These are phyloP conservation scores for Rhodotorula sp. DNA, from an alignment of 1,284 basidiomycete genomes.

Conservation along the genomic window DNA sequence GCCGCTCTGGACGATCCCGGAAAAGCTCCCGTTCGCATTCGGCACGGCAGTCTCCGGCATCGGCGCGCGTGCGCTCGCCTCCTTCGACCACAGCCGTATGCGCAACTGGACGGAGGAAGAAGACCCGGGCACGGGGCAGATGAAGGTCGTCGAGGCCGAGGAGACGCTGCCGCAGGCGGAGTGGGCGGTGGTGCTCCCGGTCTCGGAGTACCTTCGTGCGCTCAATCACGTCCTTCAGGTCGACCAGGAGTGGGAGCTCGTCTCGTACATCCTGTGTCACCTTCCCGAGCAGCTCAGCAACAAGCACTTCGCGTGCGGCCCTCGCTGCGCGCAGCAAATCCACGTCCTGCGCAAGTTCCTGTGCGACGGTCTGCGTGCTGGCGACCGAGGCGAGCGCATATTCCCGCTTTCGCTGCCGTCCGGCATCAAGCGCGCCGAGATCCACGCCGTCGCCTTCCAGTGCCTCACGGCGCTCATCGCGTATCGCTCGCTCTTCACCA, in stretches of 20 bases:
- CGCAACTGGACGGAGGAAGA: conserved; percentile 46
- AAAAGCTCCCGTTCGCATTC: conserved; percentile 68
- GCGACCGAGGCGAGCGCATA: conserved; percentile 63
- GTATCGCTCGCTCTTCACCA: conserved; percentile 78
- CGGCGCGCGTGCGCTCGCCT: conserved; percentile 44
- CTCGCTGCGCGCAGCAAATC: conserved; percentile 68
- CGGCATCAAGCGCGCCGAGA: conserved; percentile 69
- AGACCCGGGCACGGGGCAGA: conserved; percentile 57
- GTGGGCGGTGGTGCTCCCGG: conserved; percentile 63
- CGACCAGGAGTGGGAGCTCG: conserved; percentile 88
- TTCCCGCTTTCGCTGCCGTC: conserved; percentile 55
- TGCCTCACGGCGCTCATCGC: conserved; percentile 85
- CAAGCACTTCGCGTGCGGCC: conserved; percentile 95
- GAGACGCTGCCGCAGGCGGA: conserved; percentile 56
- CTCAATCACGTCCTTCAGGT: conserved; percentile 69
- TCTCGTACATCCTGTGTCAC: conserved; percentile 89
- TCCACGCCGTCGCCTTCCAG: conserved; percentile 84
- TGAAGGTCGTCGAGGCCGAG: conserved; percentile 52
- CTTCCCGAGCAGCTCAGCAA: conserved; percentile 89
- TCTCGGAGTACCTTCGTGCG: conserved; percentile 73
- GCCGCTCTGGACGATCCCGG: conserved; percentile 74
- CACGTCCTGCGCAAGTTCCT: conserved; percentile 67
- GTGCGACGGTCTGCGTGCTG: conserved; percentile 65
- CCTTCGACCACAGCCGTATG: conserved; percentile 48
- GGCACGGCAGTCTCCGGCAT: conserved; percentile 60